Base-by-base conservation (phyloP, 1,139 yeast species). In the Lodderomyces jiufengensis region DNA sequence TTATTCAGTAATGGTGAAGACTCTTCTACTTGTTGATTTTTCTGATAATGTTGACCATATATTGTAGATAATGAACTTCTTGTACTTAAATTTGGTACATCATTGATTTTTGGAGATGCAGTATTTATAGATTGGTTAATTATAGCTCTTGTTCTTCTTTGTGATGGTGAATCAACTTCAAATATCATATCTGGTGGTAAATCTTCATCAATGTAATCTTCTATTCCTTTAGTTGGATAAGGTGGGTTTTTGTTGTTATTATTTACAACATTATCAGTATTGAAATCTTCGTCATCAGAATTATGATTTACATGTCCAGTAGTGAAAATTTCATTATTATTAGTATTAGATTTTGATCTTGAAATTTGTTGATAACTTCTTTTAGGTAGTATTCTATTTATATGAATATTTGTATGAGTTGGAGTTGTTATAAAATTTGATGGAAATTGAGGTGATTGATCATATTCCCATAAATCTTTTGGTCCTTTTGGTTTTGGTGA, bases 401-500 rank as follows among this genome's bases (percentile, higher is more conserved):
- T 32, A 5, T 27, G 27, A n/a, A 36, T 38, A 16, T 29, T 23
- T 10, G 34, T 27, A 22, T 20, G 23, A 18, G 33, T 33, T 12
- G 30, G 20, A 9, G 26, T 11, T 9, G 20, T n/a, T 21, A 21
- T 12, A 10, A 15, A 9, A 24, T 11, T 14, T 27, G 9, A 15
- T 21, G 34, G 13, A n/a, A n/a, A n/a, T n/a, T n/a, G n/a, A n/a
- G n/a, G n/a, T n/a, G n/a, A n/a, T 15, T 20, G 11, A 24, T 54
- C 59, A 34, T 64, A 65, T 8, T 62, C 70, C 9, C 69, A 66
- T 13, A 69, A 49, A 36, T 59, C 63, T 43, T 58, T 61, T 1
- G 75, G 74, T 0, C 75, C 75, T 59, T 56, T 66, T 3, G 70
- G 74, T 35, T 55, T 58, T 6, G 72, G 70, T 27, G 69, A 61